Evolutionary conservation across 176 grass and related monocot genomes (phyloP), one percentile per base, ranked within the genome.

Genomic region (Puya raimondii): DNA sequence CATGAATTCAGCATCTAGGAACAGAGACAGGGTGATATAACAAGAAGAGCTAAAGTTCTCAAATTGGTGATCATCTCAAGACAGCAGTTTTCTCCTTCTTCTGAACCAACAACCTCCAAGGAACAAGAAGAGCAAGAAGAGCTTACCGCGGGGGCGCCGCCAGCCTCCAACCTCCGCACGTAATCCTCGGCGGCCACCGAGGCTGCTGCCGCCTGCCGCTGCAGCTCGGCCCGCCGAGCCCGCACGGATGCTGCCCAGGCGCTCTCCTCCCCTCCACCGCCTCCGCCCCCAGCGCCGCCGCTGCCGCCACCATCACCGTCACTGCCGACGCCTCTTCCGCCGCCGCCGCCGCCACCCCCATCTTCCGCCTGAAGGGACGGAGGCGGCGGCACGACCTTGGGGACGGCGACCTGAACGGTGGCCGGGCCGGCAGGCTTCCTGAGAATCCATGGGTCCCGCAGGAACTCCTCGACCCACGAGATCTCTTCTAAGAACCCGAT

Each of bases 341-440:
- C 1, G 53, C 27, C 7, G 4, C 17, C 17, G 65, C 15, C 50
- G 65, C 48, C 50, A 23, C 63, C 27, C 27, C 33, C 33, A 42
- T 42, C 33, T 4, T 42, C 33, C 4, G 33, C 6, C 33, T 42
- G 33, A 42, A 42, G 33, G 33, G 4, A 42, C 33, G 33, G 33
- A 23, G 23, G 63, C 12, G 64, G 72, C 6, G 51, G 63, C 74
- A 73, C 77, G 67, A 92, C 56, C 10, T 77, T 70, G 70, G 89
- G 89, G 54, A 88, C 89, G 76, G 81, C 79, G 20, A 92, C 89
- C 89, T 85, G 85, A 65, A 92, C 89, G 53, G 72, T 78, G 6
- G 23, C 68, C 12, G 25, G 51, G 16, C 5, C 57, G 3, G 9
- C 63, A 12, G 23, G 50, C 47, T 72, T 64, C 17, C 85, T 68